These are phyloP conservation scores for Suhomyces xylopsoci DNA, from an alignment of 805 yeast genomes.

Conservation along the genomic window DNA sequence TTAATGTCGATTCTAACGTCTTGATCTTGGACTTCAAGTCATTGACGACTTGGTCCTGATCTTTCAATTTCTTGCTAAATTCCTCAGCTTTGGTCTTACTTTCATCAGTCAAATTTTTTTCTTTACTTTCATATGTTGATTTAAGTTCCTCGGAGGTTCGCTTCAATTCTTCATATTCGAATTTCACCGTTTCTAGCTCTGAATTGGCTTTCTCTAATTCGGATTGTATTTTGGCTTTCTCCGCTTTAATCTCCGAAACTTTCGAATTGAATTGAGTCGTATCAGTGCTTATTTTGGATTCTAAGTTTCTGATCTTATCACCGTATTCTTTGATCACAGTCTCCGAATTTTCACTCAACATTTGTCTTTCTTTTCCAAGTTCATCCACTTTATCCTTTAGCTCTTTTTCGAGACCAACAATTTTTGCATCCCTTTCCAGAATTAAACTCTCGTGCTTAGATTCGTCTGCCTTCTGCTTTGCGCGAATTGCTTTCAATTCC, in stretches of 20 bases:
- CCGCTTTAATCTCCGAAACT: conserved; percentile 2
- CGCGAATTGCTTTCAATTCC: conserved; percentile 9
- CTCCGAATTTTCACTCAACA: conserved; percentile 49
- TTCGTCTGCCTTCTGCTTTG: conserved; percentile 17
- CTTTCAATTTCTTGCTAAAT: not conserved
- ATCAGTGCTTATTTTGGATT: conserved; percentile 23
- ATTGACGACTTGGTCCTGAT: not conserved
- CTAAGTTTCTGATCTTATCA: conserved; percentile 43
- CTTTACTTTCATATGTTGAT: not conserved
- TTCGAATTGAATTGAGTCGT: conserved; percentile 13
- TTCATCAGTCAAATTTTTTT: not conserved
- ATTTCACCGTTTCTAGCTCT: conserved; percentile 3
- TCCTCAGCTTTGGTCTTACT: not conserved
- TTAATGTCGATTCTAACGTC: not conserved
- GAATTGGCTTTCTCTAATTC: conserved; percentile 9
- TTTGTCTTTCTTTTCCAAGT: conserved; percentile 49
- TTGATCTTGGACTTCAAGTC: not conserved
- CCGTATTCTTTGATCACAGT: conserved; percentile 48
- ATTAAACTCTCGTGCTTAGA: conserved; percentile 15
- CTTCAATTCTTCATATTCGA: not conserved
- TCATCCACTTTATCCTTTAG: conserved; percentile 38
- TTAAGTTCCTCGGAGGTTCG: not conserved
- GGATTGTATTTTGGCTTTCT: conserved; percentile 8
- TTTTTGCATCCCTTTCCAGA: conserved; percentile 23
- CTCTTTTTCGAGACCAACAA: conserved; percentile 26